Conservation (phyloP, 176 grass and related monocot genomes). For the Eleusine indica region DNA sequence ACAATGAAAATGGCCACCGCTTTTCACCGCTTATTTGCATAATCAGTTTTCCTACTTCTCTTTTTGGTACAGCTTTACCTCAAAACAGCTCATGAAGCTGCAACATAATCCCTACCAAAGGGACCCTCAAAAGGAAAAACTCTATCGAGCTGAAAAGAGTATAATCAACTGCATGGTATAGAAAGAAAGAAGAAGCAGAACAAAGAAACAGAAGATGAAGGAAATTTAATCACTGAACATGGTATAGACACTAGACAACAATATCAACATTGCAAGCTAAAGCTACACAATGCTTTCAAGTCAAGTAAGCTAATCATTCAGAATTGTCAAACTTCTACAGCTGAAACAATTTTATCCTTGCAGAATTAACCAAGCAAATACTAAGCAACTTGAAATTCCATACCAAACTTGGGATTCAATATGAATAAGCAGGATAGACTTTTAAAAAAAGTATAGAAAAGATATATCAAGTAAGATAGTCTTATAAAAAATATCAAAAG, state of each 20-base stretch:
- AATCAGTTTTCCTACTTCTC: too few relatives aligned
- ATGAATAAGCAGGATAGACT: neutral
- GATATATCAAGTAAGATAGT: neutral
- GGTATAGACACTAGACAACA: neutral
- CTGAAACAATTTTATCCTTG: neutral
- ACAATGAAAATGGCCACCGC: too few relatives aligned
- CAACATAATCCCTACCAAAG: too few relatives aligned
- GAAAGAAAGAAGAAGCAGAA: neutral
- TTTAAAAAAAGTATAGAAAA: neutral
- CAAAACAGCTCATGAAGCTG: too few relatives aligned
- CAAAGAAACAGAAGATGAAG: neutral
- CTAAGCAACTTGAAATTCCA: neutral
- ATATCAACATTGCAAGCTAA: slow-evolving; percentile 26
- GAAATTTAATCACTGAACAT: neutral
- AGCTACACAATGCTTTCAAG: slow-evolving; percentile 18
- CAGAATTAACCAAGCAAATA: slow-evolving; percentile 4
- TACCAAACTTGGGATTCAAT: slow-evolving; percentile 3
- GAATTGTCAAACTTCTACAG: neutral
- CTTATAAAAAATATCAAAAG: neutral
- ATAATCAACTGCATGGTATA: slow-evolving; percentile 19
- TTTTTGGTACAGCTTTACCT: too few relatives aligned
- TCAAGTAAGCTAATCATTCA: slow-evolving; percentile 2
- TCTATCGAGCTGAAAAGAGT: neutral
- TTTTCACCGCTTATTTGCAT: too few relatives aligned
- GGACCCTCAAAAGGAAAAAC: neutral